phyloP scores from a whole-genome alignment of 768 basidiomycete genomes.

The Rhodotorula kratochvilovae region DNA sequence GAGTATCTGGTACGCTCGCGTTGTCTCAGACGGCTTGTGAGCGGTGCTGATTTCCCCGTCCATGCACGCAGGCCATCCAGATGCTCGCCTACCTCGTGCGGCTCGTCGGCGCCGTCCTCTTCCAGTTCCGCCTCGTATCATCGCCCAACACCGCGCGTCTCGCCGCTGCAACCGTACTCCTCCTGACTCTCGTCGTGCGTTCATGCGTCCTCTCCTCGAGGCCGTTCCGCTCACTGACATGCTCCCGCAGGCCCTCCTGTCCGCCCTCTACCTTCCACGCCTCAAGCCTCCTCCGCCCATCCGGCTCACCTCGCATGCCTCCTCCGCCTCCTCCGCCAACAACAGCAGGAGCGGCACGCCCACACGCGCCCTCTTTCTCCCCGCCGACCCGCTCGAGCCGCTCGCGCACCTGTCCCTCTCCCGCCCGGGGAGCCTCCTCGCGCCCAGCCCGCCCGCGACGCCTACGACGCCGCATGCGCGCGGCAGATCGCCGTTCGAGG shows the following conservation, averaged over 20 bases:
- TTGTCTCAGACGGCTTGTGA: too few relatives aligned
- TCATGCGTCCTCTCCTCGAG: too few relatives aligned
- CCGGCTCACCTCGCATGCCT: not conserved
- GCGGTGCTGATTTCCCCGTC: too few relatives aligned
- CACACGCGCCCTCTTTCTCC: not conserved
- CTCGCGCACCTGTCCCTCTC: slow-evolving; percentile 26
- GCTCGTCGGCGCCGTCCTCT: too few relatives aligned
- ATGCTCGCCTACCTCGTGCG: not conserved
- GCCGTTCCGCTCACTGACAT: not conserved
- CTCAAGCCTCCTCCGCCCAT: slow-evolving; percentile 1
- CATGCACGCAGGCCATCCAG: not conserved
- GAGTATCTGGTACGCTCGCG: slow-evolving; percentile 15
- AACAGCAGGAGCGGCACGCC: not conserved
- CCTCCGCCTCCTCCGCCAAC: slow-evolving; percentile 6
- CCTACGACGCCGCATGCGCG: not conserved
- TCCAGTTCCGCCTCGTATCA: not conserved
- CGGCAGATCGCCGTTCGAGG: not conserved
- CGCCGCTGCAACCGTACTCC: not conserved
- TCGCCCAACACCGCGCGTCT: too few relatives aligned
- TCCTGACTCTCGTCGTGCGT: not conserved
- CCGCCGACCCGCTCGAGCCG: slow-evolving; percentile 25
- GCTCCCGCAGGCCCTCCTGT: slow-evolving; percentile 9
- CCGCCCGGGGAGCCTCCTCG: not conserved
- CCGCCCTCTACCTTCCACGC: slow-evolving; percentile 11
- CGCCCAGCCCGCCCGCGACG: not conserved